Base-by-base conservation (phyloP, 805 yeast species). In the Candida endomychidarum region DNA sequence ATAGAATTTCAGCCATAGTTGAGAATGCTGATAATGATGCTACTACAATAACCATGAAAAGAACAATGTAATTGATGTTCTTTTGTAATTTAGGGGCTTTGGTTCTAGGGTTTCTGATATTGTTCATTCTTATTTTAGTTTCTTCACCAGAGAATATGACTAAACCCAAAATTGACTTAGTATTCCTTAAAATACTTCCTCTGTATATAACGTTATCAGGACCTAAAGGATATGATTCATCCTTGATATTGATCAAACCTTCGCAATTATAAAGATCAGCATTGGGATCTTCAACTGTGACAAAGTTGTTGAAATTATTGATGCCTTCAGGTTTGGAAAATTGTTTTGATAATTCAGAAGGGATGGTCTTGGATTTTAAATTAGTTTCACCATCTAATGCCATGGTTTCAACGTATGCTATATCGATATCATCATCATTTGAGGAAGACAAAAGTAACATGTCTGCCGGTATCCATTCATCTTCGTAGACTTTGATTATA, bases 331-430 rank as follows among this genome's bases (percentile, higher is more conserved):
- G 83, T 2, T 72, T 65, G 16, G 72, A 65, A 30, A 82, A 68
- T 8, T 61, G 47, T 11, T 75, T 74, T 28, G 81, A 72, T 2
- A 91, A 50, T 45, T 81, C 86, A 2, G 74, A 69, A 46, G 82
- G 84, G 0, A 96, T 86, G 14, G 67, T 64, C 51, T 78, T 81
- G 6, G 86, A 73, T 59, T 93, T 93, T 45, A 93, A 69, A 56
- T 89, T 91, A 0, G 98, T 93, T 61, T 93, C 99, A 37, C 99
- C 99, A 62, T 93, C 99, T 35, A 93, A 70, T 1, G 96, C 99
- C 91, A 91, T 89, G 1, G 99, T 93, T 60, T 93, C 99, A 14
- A 90, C 80, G 48, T 78, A 86, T 1, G 86, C 77, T 39, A 74
- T 77, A 25, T 75, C 74, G 42, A 81, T 77, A 27, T 83, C 89